phyloP scores from a whole-genome alignment of 768 basidiomycete species.

The Naganishia antarctica region DNA sequence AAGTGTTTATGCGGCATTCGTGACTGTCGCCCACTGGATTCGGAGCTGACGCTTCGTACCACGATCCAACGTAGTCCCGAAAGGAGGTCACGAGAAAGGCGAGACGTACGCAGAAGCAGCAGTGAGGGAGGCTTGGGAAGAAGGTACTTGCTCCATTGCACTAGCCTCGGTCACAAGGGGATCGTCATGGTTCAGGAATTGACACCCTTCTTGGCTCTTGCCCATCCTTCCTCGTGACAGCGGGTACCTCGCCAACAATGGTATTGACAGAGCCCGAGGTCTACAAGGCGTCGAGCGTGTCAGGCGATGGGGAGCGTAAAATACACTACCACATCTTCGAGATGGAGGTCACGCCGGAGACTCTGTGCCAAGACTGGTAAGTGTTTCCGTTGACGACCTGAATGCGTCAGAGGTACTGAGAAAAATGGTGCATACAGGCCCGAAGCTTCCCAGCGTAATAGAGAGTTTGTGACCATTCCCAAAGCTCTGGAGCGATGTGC shows the following conservation, averaged over 20 bases:
- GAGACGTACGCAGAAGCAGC: conserved; percentile 24
- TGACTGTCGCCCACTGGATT: no score
- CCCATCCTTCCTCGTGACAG: conserved; percentile 5
- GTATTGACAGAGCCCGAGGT: conserved; percentile 16
- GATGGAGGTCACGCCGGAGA: conserved; percentile 21
- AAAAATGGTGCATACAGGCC: conserved; percentile 9
- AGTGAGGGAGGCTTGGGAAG: conserved; percentile 8
- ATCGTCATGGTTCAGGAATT: neutral
- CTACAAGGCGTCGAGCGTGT: conserved; percentile 14
- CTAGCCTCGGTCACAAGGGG: neutral
- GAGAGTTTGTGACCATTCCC: conserved; percentile 26
- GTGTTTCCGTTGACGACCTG: neutral
- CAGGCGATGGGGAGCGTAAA: conserved; percentile 22
- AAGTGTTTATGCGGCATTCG: no score
- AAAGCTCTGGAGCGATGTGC: conserved; percentile 26
- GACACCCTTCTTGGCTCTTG: neutral
- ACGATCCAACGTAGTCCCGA: conserved; percentile 23
- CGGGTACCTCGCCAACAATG: conserved; percentile 23
- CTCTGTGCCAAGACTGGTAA: conserved; percentile 25
- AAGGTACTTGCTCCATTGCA: conserved; percentile 4
- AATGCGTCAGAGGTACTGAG: neutral
- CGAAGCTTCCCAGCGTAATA: conserved; percentile 23
- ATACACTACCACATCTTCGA: conserved; percentile 32
- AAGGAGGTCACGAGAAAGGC: conserved; percentile 30
- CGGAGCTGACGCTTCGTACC: neutral